phyloP scores from a whole-genome alignment of 2,329 filamentous ascomycete genomes.

The Fusarium sulawesiense region DNA sequence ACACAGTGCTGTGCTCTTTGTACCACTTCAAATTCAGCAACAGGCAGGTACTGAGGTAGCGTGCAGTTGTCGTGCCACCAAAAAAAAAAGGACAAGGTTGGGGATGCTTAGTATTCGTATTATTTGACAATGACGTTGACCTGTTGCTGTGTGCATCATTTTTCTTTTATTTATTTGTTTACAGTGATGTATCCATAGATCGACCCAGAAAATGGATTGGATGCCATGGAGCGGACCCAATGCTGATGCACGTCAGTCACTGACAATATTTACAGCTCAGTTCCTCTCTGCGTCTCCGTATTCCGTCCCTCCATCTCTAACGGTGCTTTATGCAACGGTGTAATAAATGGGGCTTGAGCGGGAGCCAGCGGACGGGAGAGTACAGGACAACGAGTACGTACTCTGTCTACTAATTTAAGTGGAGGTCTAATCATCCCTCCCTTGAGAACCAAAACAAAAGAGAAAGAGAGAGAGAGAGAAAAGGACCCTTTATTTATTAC shows the following conservation, averaged over 20 bases:
- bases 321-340: slow-evolving; percentile 22
- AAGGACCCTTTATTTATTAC: background rate
- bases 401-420: background rate
- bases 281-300: background rate
- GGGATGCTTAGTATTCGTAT: background rate
- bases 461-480: slow-evolving; percentile 1
- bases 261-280: slow-evolving; percentile 2
- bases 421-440: slow-evolving; percentile 22
- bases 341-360: slow-evolving; percentile 24
- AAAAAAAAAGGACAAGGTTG: background rate
- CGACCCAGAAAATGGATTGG: background rate
- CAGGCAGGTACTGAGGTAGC: background rate
- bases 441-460: slow-evolving; percentile 21
- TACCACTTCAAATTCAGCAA: background rate
- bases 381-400: slow-evolving; percentile 9
- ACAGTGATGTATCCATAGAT: background rate
- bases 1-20: slow-evolving; percentile 7
- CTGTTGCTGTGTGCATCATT: background rate
- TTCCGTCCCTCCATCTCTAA: slow-evolving; percentile 22
- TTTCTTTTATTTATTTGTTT: slow-evolving; percentile 1
- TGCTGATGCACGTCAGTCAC: slow-evolving; percentile 3
- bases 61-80: slow-evolving; percentile 29
- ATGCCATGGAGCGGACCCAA: background rate
- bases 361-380: slow-evolving; percentile 20
- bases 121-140: slow-evolving; percentile 9